Evolutionary conservation across 169 alveolate genomes (phyloP).

Genomic region (Eimeria maxima): DNA sequence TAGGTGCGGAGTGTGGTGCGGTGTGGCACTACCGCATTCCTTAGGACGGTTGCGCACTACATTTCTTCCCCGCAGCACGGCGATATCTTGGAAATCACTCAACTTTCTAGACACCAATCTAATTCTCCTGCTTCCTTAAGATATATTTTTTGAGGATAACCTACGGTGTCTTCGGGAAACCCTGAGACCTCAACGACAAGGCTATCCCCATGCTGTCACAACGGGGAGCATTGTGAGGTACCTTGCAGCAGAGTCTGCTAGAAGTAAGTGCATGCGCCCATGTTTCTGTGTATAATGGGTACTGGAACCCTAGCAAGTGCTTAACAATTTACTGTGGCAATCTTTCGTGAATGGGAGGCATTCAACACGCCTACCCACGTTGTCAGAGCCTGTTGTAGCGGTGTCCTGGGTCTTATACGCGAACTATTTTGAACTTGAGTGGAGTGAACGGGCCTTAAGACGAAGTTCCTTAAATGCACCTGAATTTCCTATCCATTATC

Average conservation of each 20-base stretch:
- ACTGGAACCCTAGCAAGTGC: background rate
- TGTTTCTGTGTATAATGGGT: background rate
- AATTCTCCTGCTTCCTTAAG: background rate
- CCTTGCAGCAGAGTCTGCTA: background rate
- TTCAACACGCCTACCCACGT: background rate
- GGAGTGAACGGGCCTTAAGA: too few relatives aligned
- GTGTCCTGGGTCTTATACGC: too few relatives aligned
- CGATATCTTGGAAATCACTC: background rate
- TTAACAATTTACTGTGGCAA: background rate
- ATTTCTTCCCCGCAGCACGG: conserved; percentile 63
- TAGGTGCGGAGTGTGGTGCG: too few relatives aligned
- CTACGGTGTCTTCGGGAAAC: background rate
- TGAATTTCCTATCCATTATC: too few relatives aligned
- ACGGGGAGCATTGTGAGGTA: background rate
- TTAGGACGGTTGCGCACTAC: too few relatives aligned
- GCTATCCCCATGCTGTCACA: background rate
- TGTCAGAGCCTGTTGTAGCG: too few relatives aligned
- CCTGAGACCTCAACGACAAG: background rate
- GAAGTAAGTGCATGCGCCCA: background rate
- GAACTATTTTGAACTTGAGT: too few relatives aligned
- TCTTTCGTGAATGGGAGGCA: background rate
- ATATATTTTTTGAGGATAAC: background rate
- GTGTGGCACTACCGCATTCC: too few relatives aligned
- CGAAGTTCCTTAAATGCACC: too few relatives aligned
- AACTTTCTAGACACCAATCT: background rate